These are phyloP conservation scores for Stromatinia cepivora DNA, from an alignment of 2,329 filamentous ascomycete species.

Conservation along the genomic window DNA sequence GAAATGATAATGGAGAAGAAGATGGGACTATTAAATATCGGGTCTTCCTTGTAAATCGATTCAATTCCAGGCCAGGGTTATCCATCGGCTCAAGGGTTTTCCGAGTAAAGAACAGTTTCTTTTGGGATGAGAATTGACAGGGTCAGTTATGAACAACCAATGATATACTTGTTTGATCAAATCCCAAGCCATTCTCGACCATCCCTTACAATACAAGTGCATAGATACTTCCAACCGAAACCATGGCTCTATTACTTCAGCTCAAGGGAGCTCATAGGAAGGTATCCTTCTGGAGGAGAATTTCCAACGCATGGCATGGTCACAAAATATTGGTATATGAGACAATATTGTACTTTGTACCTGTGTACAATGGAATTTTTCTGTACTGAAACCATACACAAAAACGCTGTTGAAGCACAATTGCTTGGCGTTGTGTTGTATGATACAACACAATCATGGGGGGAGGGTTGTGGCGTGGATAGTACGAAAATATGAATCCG, in stretches of 20 bases:
- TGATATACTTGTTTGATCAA: not conserved
- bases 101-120: not conserved
- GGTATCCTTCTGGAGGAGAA: not conserved
- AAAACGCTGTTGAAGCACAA: not conserved
- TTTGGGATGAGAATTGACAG: not conserved
- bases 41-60: constrained; percentile 4
- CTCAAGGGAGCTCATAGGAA: not conserved
- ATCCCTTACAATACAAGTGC: not conserved
- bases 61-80: not conserved
- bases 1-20: not conserved
- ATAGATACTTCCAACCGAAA: not conserved
- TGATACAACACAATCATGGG: not conserved
- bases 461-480: not conserved
- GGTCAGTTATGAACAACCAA: constrained; percentile 3
- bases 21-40: not conserved
- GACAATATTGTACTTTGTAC: not conserved
- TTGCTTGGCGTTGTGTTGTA: not conserved
- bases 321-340: not conserved
- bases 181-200: not conserved
- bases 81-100: not conserved
- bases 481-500: not conserved
- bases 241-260: not conserved
- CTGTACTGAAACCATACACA: constrained; percentile 9
- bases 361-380: not conserved
- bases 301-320: not conserved